Evolutionary conservation across 139 green algal genomes (phyloP).

Genomic region (Gonium pectorale): DNA sequence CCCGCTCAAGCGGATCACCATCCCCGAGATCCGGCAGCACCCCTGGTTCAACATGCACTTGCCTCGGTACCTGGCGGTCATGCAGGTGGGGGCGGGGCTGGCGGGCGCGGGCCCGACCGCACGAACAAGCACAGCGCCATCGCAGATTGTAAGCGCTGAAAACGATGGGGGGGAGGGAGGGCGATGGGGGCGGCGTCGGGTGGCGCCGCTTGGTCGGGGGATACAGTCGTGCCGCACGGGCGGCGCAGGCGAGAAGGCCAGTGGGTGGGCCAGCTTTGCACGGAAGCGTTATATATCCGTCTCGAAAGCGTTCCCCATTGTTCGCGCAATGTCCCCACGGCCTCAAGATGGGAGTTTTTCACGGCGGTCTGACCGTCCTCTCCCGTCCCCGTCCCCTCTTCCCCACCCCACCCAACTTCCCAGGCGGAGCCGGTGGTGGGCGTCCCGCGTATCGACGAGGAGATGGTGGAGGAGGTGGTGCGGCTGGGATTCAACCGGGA

Average conservation of each 20-base stretch:
- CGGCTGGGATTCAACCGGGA: constrained; percentile 89
- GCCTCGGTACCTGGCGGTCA: constrained; percentile 95
- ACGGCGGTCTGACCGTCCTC: background rate
- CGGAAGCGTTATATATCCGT: too few species aligned
- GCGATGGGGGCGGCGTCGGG: too few species aligned
- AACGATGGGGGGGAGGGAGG: too few species aligned
- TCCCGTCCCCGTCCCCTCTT: background rate
- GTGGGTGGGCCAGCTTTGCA: too few species aligned
- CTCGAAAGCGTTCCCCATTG: too few species aligned
- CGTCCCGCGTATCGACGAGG: constrained; percentile 69
- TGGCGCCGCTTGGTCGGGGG: too few species aligned
- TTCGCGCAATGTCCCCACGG: too few species aligned
- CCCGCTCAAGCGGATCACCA: constrained; percentile 99
- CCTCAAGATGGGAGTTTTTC: too few species aligned
- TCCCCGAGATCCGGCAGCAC: constrained; percentile 96
- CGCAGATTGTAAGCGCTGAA: too few species aligned
- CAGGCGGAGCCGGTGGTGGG: constrained; percentile 74
- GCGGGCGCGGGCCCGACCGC: background rate
- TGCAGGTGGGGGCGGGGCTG: constrained; percentile 73
- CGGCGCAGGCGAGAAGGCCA: too few species aligned
- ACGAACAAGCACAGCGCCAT: too few species aligned
- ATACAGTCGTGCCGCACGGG: too few species aligned
- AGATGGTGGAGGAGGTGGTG: constrained; percentile 88
- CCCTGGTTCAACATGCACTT: constrained; percentile 96
- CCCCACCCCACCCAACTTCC: background rate